phyloP scores from a whole-genome alignment of 331 rosid genomes.

The Spiraea crenata region DNA sequence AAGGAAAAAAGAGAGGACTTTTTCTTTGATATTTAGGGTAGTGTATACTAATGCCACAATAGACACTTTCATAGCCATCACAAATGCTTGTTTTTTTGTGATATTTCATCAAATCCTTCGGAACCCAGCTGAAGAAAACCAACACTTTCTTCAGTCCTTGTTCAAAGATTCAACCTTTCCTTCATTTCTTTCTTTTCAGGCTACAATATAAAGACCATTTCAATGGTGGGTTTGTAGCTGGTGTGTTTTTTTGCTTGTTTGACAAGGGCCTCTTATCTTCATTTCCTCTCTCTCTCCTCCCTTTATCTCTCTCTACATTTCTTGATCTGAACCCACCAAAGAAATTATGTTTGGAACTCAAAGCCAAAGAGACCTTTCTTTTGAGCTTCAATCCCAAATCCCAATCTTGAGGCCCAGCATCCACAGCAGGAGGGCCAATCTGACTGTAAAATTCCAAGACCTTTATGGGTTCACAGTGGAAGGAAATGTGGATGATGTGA shows the following conservation, averaged over 20 bases:
- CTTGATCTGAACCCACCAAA: conserved; percentile 42
- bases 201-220: conserved; percentile 44
- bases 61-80: conserved; percentile 26
- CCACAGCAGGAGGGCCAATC: conserved; percentile 86
- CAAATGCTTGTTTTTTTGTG: conserved; percentile 18
- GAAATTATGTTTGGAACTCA: conserved; percentile 70
- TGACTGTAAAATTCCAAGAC: conserved; percentile 94
- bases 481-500: conserved; percentile 98
- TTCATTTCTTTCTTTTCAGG: conserved; percentile 9
- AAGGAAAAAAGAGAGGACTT: not conserved
- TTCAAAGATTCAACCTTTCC: not conserved
- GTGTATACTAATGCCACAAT: conserved; percentile 21
- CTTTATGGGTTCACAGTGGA: conserved; percentile 91
- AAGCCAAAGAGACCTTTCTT: conserved; percentile 76
- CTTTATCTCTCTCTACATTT: conserved; percentile 7
- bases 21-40: conserved; percentile 14
- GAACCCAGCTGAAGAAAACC: conserved; percentile 19
- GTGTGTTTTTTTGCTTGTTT: conserved; percentile 34
- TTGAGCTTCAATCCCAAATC: conserved; percentile 79
- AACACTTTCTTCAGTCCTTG: conserved; percentile 21
- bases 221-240: conserved; percentile 41
- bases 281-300: conserved; percentile 19
- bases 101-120: conserved; percentile 31
- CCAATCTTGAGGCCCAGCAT: conserved; percentile 91
- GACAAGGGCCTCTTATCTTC: conserved; percentile 32